Evolutionary conservation across 2,329 filamentous ascomycete genomes (phyloP), one percentile per base, ranked within the genome.

Genomic region (Penicillium capsulatum): DNA sequence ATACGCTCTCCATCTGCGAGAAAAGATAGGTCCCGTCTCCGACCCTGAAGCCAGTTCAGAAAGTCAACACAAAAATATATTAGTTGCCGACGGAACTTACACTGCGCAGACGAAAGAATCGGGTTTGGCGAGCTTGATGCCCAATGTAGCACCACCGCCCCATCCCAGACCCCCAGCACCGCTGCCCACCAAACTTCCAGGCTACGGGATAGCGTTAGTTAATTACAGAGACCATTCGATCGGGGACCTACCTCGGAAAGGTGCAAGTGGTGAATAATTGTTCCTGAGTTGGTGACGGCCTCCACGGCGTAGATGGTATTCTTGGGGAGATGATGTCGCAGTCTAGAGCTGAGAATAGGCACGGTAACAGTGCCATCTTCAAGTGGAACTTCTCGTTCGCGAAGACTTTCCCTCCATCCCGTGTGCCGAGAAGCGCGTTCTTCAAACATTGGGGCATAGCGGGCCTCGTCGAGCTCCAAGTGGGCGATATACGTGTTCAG

Each of bases 111-210:
- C 73, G 48, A 79, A 78, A 38, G 72, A 73, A 19, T 72, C 71
- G 1, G 51, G 48, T 29, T 74, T 70, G 0, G 84, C 86, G 8
- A 90, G 73, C 58, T 88, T 88, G 48, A 88, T 80, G 2, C 86
- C 86, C 2, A 90, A 61, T 0, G 83, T 80, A 29, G 71, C 85
- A 11, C 86, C 85, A 7, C 84, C 85, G 5, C 79, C 83, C 85
- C 85, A 90, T 2, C 85, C 85, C 0, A 90, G 76, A 1, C 86
- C 85, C 14, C 84, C 84, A 1, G 83, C 85, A 3, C 85, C 85
- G 17, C 51, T 55, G n/a, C 42, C 49, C 16, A 55, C 20, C 1
- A 51, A 29, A 15, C 37, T 45, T 22, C 50, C 50, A 1, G 50
- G 48, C 50, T 53, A 17, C n/a, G 10, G n/a, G n/a, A n/a, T n/a